phyloP scores from a whole-genome alignment of 495 filamentous ascomycete genomes.

The Jackrogersella multiformis region DNA sequence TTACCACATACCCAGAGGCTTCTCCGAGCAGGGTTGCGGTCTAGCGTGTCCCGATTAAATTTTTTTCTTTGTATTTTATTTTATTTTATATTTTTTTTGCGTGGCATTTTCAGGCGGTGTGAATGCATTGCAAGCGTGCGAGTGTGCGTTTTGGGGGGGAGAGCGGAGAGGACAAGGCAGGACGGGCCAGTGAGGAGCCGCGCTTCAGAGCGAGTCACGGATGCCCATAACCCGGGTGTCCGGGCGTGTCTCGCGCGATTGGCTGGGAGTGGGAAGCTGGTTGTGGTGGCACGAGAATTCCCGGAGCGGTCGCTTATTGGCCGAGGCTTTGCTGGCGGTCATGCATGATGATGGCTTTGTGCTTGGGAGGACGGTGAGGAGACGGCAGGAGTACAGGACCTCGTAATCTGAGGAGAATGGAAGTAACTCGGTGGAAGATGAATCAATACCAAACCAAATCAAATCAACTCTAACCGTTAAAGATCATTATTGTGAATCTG shows the following conservation, averaged over 20 bases:
- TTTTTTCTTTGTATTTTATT: slow-evolving; percentile 8
- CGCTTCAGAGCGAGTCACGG: background rate
- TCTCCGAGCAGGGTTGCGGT: slow-evolving; percentile 37
- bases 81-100: background rate
- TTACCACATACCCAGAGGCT: slow-evolving; percentile 32
- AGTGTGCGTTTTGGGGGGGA: background rate
- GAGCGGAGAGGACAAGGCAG: background rate
- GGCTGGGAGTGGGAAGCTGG: background rate
- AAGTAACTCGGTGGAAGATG: background rate
- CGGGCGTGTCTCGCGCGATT: slow-evolving; percentile 29
- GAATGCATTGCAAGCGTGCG: no score
- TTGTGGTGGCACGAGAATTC: slow-evolving; percentile 21
- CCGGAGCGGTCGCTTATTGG: slow-evolving; percentile 31
- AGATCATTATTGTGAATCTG: background rate
- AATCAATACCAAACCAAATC: background rate
- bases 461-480: background rate
- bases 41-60: background rate
- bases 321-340: background rate
- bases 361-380: background rate
- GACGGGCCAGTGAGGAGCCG: slow-evolving; percentile 4
- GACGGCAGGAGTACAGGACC: background rate
- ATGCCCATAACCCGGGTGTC: slow-evolving; percentile 25
- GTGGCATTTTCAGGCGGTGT: background rate
- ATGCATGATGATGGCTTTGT: background rate
- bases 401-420: slow-evolving; percentile 11